Evolutionary conservation across 495 filamentous ascomycete genomes (phyloP).

Genomic region (Daldinia loculata): DNA sequence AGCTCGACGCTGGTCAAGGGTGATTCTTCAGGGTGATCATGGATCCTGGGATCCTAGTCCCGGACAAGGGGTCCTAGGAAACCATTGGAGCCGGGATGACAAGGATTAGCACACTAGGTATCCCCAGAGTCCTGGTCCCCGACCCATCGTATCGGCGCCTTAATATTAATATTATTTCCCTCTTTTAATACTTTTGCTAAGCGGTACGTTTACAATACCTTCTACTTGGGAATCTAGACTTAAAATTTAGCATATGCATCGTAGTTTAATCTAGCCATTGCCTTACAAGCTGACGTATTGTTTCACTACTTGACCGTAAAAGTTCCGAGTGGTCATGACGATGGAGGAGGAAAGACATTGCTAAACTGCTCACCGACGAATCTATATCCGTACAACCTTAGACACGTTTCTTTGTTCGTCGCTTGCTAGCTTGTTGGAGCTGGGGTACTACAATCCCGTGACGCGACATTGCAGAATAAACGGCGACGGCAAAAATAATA

Average conservation of each 20-base stretch:
- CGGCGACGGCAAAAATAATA: conserved; percentile 6
- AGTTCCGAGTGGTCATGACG: background rate
- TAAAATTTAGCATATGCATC: background rate
- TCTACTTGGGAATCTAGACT: background rate
- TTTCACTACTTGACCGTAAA: conserved; percentile 1
- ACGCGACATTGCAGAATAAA: conserved; percentile 10
- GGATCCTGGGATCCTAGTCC: background rate
- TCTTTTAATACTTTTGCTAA: background rate
- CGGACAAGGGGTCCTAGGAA: background rate
- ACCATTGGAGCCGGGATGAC: background rate
- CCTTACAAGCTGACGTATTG: background rate
- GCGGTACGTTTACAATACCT: background rate
- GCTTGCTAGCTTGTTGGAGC: background rate
- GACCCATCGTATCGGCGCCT: background rate
- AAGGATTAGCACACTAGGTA: background rate
- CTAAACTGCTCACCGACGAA: conserved; percentile 22
- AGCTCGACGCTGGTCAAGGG: background rate
- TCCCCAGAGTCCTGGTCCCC: background rate
- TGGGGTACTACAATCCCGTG: conserved; percentile 15
- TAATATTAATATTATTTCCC: background rate
- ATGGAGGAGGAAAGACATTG: conserved; percentile 9
- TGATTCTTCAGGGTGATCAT: background rate
- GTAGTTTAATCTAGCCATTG: background rate
- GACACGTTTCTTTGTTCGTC: conserved; percentile 24
- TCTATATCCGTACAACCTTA: conserved; percentile 11